Base-by-base conservation (phyloP, 495 filamentous ascomycete species). In the Cercophora scortea region DNA sequence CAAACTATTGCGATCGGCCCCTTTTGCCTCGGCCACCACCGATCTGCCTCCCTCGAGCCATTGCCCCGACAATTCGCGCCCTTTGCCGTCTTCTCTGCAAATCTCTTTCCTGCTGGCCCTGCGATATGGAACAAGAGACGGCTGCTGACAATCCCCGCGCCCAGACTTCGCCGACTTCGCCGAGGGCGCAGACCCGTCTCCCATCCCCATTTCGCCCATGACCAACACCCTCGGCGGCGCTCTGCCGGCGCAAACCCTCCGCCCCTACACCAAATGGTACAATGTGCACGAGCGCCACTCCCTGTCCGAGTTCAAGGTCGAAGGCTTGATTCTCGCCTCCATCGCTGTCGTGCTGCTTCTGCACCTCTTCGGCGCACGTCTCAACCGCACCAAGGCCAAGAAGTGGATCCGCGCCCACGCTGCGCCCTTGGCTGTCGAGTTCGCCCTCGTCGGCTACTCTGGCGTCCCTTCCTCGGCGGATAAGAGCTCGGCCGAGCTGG, bases 231-330 rank as follows among this genome's bases (percentile, higher is more conserved):
- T 67, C 17, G 64, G 69, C 44, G 75, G 71, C 45, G 69, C 74
- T 32, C 65, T 72, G 48, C 71, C 75, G 56, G 72, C 75, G 35
- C 70, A 79, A 47, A 78, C 75, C 48, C 60, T 66, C 35, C 67
- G 66, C 25, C 82, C 88, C 11, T 95, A 87, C 67, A 95, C 93
- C 42, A 89, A 88, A 74, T 97, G 93, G 93, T 98, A 97, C 72
- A 88, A 89, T 36, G 75, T 98, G 32, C 93, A 92, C 80, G 91
- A 98, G 79, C 88, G 93, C 57, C 78, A 87, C 57, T 80, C 79
- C 10, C 73, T 84, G 45, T 71, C 70, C 56, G 93, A 98, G 61
- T 98, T 98, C 77, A 79, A 84, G 68, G 77, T 84, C 62, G 93
- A 98, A 73, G 84, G 88, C 42, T 71, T 92, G 68, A 86, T 97